These are phyloP conservation scores for Escovopsis sp. DNA, from an alignment of 2,329 filamentous ascomycete species.

Conservation along the genomic window DNA sequence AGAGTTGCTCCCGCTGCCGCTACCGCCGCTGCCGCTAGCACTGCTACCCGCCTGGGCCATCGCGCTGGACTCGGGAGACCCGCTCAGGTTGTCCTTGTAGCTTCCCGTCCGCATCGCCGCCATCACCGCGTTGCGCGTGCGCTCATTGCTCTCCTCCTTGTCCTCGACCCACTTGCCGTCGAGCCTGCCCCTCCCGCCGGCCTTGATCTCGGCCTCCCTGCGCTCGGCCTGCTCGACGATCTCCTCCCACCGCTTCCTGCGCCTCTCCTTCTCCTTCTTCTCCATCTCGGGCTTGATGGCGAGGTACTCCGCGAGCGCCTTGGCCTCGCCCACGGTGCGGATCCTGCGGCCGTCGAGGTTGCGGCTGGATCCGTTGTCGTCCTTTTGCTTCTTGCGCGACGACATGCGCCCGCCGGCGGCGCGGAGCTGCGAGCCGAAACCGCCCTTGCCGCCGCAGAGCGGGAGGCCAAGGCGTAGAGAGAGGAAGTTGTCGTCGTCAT, in stretches of 20 bases:
- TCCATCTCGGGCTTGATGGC: slow-evolving; percentile 97
- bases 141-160: slow-evolving; percentile 78
- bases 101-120: slow-evolving; percentile 51
- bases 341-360: slow-evolving; percentile 85
- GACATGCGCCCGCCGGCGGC: slow-evolving; percentile 97
- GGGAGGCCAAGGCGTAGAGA: slow-evolving; percentile 67
- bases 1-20: slow-evolving; percentile 11
- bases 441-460: slow-evolving; percentile 86
- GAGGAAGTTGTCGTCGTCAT: slow-evolving; percentile 49
- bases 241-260: slow-evolving; percentile 71
- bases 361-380: slow-evolving; percentile 78
- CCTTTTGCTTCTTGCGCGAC: slow-evolving; percentile 74
- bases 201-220: slow-evolving; percentile 67
- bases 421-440: slow-evolving; percentile 92
- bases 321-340: slow-evolving; percentile 87
- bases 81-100: slow-evolving; percentile 44
- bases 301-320: slow-evolving; percentile 85
- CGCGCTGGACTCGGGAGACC: slow-evolving; percentile 33
- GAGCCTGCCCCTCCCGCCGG: slow-evolving; percentile 53
- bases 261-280: slow-evolving; percentile 75
- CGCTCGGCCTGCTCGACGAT: slow-evolving; percentile 74
- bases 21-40: slow-evolving; percentile 15
- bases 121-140: slow-evolving; percentile 61
- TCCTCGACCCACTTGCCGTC: slow-evolving; percentile 92
- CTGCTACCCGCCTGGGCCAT: slow-evolving; percentile 15